Percentiles rank a stretch among this genome's conserved stretches.
phyloP scores from a whole-genome alignment of 2,329 filamentous ascomycete species.

The Nothophoma quercina region DNA sequence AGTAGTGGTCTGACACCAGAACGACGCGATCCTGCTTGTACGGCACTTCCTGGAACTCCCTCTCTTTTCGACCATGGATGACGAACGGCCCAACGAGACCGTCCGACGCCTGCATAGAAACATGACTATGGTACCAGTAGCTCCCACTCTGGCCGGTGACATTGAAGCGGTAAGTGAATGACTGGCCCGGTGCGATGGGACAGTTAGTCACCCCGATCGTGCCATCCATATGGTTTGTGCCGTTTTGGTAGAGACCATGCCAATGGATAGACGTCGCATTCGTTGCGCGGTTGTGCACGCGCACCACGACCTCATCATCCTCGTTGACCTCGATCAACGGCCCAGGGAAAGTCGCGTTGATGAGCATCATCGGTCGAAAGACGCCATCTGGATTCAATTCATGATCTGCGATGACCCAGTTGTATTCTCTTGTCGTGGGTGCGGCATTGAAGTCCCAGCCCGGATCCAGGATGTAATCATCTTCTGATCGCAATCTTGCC shows the following conservation, averaged over 20 bases:
- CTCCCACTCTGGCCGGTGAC: constrained; percentile 49
- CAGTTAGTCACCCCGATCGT: constrained; percentile 59
- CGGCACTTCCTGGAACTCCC: constrained; percentile 50
- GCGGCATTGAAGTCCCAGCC: constrained; percentile 63
- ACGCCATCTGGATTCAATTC: constrained; percentile 65
- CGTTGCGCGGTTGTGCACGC: constrained; percentile 61
- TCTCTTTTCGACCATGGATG: constrained; percentile 49
- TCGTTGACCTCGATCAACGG: constrained; percentile 57
- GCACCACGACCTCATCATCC: constrained; percentile 72
- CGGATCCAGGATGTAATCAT: constrained; percentile 61
- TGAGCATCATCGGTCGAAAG: constrained; percentile 51
- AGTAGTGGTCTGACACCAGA: constrained; percentile 73
- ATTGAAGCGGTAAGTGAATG: constrained; percentile 41
- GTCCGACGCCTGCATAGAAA: constrained; percentile 53
- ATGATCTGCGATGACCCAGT: constrained; percentile 67
- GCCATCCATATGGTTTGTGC: constrained; percentile 60
- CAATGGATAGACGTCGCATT: constrained; percentile 71
- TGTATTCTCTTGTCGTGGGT: constrained; percentile 63
- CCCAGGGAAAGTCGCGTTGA: constrained; percentile 52
- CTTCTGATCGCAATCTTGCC: constrained; percentile 31
- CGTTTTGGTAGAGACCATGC: constrained; percentile 65
- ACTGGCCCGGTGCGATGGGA: constrained; percentile 63
- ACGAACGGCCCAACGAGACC: constrained; percentile 51
- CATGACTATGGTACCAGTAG: constrained; percentile 48
- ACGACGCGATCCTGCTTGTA: constrained; percentile 66